Base-by-base conservation (phyloP, 805 yeast genomes). In the Wickerhamiella vanderwaltii region DNA sequence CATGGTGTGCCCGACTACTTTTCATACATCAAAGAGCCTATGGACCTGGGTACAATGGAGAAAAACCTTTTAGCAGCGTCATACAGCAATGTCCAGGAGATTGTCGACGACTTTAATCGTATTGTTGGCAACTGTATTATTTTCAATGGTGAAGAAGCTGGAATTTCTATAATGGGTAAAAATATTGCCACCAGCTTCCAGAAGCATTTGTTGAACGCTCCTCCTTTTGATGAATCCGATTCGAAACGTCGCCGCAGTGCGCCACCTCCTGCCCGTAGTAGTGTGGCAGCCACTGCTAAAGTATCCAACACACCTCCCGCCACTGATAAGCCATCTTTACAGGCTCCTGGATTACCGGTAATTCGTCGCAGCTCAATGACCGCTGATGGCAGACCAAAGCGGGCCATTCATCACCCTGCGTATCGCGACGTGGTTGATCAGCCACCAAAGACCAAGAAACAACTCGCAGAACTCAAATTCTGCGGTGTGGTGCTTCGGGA, bases 351-450 rank as follows among this genome's bases (percentile, higher is more conserved):
- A 12, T 67, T 73, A 16, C 82, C 81, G 9, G 64, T 64, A n/a
- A 71, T 79, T 38, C 72, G 94, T 58, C 71, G 88, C 44, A 94
- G 85, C 46, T 75, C 80, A 24, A 28, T 30, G 29, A 75, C 78
- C 18, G 56, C 61, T 22, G 82, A 77, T 40, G 91, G 87, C 23
- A 71, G 98, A 51, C 97, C 97, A 29, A 88, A 88, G 62, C 75
- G 98, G 51, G 91, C 85, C 51, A 85, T 91, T 36, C 96, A 88
- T 59, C 96, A 87, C 59, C 98, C 98, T 3, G 79, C 82, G 56
- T 83, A 95, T 24, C 84, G 84, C 56, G 96, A 91, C 58, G 74
- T 87, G 60, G 95, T 86, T 55, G 76, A 76, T 41, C 49, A 49
- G 36, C 71, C 87, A 56, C 98, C 98, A 35, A 74, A 93, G 50